These are phyloP conservation scores for Pterocarpus santalinus DNA, from an alignment of 306 rosid species.

Conservation along the genomic window DNA sequence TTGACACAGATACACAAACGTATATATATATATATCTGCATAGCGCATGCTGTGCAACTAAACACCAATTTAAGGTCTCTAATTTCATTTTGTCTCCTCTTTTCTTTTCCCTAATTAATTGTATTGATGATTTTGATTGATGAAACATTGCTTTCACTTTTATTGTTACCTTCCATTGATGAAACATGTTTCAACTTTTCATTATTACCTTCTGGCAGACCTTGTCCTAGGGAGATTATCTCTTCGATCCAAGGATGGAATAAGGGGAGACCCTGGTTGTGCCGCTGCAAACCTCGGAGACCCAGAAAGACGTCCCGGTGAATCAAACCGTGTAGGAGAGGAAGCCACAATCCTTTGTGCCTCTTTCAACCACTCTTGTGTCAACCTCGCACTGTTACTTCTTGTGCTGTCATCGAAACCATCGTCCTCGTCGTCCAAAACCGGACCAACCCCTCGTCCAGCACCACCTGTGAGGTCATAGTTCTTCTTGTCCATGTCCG, in stretches of 20 bases:
- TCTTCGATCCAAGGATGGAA: slow-evolving; percentile 59
- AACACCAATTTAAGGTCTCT: too few species aligned
- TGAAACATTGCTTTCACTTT: neutral
- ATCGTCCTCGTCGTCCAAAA: slow-evolving; percentile 38
- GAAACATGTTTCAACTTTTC: neutral
- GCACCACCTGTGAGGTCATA: slow-evolving; percentile 67
- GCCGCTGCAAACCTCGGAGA: slow-evolving; percentile 73
- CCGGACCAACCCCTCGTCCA: neutral
- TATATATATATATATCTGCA: too few species aligned
- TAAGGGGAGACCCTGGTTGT: slow-evolving; percentile 25
- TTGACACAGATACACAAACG: too few species aligned
- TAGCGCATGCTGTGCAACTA: too few species aligned
- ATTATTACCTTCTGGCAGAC: slow-evolving; percentile 81
- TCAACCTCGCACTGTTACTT: slow-evolving; percentile 63
- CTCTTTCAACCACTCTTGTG: slow-evolving; percentile 82
- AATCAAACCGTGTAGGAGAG: slow-evolving; percentile 68
- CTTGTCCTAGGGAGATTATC: slow-evolving; percentile 73
- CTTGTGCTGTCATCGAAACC: slow-evolving; percentile 62
- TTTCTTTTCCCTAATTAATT: too few species aligned
- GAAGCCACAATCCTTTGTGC: slow-evolving; percentile 76
- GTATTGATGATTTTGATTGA: too few species aligned
- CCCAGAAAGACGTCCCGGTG: slow-evolving; percentile 66
- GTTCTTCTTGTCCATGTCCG: slow-evolving; percentile 40
- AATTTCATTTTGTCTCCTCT: too few species aligned
- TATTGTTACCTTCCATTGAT: slow-evolving; percentile 58